Conservation (phyloP, 108 stramenopile species). For the Cyclotella sp. region DNA sequence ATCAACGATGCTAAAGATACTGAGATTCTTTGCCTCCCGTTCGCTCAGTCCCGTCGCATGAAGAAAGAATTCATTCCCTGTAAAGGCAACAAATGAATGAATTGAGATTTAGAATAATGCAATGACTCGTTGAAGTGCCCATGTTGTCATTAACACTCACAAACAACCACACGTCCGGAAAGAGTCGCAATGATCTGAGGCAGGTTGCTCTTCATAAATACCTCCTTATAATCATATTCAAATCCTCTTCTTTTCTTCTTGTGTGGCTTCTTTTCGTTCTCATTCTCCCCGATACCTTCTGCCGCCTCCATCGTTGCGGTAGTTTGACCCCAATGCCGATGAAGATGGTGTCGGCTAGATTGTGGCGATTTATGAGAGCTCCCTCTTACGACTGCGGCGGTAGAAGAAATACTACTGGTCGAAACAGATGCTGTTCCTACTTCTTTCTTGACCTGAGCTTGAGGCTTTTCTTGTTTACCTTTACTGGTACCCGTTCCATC, state of each 20-base stretch:
- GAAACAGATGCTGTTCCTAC: neutral
- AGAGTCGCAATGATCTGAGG: slow-evolving; percentile 85
- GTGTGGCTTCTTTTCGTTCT: slow-evolving; percentile 1
- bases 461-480: neutral
- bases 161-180: slow-evolving; percentile 76
- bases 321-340: slow-evolving; percentile 2
- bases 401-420: slow-evolving; percentile 66
- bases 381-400: slow-evolving; percentile 67
- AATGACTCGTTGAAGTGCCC: neutral
- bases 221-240: slow-evolving; percentile 77
- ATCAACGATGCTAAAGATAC: slow-evolving; percentile 83
- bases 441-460: neutral
- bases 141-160: slow-evolving; percentile 34
- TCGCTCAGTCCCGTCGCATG: slow-evolving; percentile 62
- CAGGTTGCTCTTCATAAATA: slow-evolving; percentile 76
- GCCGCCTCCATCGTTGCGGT: neutral
- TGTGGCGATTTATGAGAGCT: slow-evolving; percentile 24
- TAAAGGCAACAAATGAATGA: neutral
- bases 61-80: slow-evolving; percentile 82
- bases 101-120: neutral
- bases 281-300: neutral
- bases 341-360: slow-evolving; percentile 4
- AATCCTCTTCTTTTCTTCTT: slow-evolving; percentile 66
- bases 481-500: slow-evolving; percentile 37
- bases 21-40: slow-evolving; percentile 62